Percentiles rank a stretch among this genome's conserved stretches.
Conservation (phyloP, 768 basidiomycete species). For the Rhizopogon rudus region DNA sequence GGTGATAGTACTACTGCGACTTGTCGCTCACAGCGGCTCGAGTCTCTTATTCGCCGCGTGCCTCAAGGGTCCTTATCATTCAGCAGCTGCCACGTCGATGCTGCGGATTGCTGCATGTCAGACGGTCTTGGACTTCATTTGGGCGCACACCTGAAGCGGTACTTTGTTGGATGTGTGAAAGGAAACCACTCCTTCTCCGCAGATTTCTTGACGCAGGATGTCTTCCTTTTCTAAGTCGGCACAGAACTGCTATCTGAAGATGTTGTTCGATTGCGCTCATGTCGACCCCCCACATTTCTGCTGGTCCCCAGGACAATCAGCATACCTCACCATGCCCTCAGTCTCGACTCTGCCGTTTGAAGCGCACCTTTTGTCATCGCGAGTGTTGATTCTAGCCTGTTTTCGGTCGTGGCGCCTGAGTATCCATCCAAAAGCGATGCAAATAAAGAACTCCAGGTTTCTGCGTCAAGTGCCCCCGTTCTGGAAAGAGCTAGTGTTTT, state of each 20-base stretch:
- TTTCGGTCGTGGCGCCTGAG: neutral
- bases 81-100: too few species aligned
- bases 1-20: too few species aligned
- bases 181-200: too few species aligned
- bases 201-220: too few species aligned
- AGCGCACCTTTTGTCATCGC: slow-evolving; percentile 54
- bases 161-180: too few species aligned
- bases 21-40: too few species aligned
- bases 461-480: neutral
- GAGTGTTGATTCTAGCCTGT: slow-evolving; percentile 18
- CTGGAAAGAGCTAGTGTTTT: slow-evolving; percentile 38
- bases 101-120: too few species aligned
- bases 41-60: too few species aligned
- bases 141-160: too few species aligned
- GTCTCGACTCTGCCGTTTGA: slow-evolving; percentile 37
- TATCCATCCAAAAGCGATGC: slow-evolving; percentile 6
- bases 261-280: slow-evolving; percentile 38
- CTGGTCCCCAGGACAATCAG: slow-evolving; percentile 45
- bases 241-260: slow-evolving; percentile 35
- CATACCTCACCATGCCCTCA: slow-evolving; percentile 39
- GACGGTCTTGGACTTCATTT: too few species aligned
- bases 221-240: too few species aligned
- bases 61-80: too few species aligned
- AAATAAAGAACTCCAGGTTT: neutral
- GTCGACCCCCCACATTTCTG: slow-evolving; percentile 36